Percentiles rank a stretch among this genome's conserved stretches.
Conservation (phyloP, 2,329 filamentous ascomycete genomes). For the Tolypocladium amazonense region DNA sequence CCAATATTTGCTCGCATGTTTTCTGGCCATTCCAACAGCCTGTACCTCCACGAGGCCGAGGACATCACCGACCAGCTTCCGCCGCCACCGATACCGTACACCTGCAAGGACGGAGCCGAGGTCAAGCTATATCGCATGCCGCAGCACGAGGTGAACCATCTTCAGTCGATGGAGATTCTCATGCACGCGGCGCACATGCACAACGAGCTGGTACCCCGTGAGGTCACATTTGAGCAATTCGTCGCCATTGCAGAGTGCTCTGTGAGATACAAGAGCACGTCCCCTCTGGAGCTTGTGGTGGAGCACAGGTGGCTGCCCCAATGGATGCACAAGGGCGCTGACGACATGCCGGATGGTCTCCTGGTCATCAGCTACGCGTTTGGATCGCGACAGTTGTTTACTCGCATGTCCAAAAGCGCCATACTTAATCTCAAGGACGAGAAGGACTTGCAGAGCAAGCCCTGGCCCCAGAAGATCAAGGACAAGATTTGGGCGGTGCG, state of each 20-base stretch:
- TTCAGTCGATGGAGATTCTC: constrained; percentile 31
- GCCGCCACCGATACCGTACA: constrained; percentile 21
- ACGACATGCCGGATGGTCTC: constrained; percentile 38
- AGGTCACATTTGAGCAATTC: constrained; percentile 36
- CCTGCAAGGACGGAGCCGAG: constrained; percentile 31
- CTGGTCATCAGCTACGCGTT: constrained; percentile 43
- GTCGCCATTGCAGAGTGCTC: constrained; percentile 41
- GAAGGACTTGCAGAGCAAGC: constrained; percentile 28
- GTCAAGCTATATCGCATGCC: constrained; percentile 41
- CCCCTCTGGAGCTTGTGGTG: constrained; percentile 37
- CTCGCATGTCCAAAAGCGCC: constrained; percentile 35
- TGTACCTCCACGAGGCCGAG: constrained; percentile 23
- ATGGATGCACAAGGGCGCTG: constrained; percentile 36
- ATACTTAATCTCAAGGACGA: constrained; percentile 35
- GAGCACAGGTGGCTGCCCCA: constrained; percentile 41
- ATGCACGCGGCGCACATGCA: constrained; percentile 43
- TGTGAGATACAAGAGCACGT: constrained; percentile 39
- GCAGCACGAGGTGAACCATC: constrained; percentile 33
- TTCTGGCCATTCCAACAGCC: constrained; percentile 16
- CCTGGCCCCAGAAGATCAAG: constrained; percentile 36
- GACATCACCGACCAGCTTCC: constrained; percentile 25
- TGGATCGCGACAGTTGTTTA: constrained; percentile 36
- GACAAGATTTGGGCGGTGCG: constrained; percentile 38
- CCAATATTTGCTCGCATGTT: constrained; percentile 42
- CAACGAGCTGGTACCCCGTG: constrained; percentile 31